Percentiles rank a stretch among this genome's conserved stretches.
Conservation (phyloP, 1,284 basidiomycete species). For the Ustilago loliicola region DNA sequence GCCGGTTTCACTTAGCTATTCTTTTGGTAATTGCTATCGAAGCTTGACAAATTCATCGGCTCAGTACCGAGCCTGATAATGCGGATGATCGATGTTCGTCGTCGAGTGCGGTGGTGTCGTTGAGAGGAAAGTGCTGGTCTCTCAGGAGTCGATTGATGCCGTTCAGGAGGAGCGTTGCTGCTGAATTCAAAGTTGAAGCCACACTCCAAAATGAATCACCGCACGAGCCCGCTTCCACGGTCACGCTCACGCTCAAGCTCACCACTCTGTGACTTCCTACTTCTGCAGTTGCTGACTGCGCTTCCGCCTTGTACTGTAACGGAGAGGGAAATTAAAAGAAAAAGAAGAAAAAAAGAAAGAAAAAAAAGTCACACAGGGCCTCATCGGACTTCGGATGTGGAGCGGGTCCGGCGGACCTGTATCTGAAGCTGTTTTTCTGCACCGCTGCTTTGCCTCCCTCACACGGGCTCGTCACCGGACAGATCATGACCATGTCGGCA, state of each 20-base stretch:
- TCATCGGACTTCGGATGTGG: constrained; percentile 9
- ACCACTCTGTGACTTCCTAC: neutral
- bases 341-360: no score
- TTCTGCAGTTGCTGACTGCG: neutral
- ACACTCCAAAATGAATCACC: neutral
- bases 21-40: neutral
- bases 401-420: constrained; percentile 5
- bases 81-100: neutral
- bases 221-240: neutral
- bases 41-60: neutral
- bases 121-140: neutral
- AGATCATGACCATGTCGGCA: neutral
- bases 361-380: no score
- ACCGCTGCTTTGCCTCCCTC: no score
- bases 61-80: neutral
- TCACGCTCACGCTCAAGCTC: neutral
- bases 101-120: no score
- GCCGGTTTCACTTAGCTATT: no score
- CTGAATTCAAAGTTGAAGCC: neutral
- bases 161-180: neutral
- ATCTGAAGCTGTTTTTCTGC: neutral
- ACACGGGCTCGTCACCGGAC: neutral
- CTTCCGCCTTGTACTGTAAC: neutral
- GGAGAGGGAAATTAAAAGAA: neutral
- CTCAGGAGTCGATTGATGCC: neutral